phyloP scores from a whole-genome alignment of 148 eudicot species.

The Persicaria tinctoria region DNA sequence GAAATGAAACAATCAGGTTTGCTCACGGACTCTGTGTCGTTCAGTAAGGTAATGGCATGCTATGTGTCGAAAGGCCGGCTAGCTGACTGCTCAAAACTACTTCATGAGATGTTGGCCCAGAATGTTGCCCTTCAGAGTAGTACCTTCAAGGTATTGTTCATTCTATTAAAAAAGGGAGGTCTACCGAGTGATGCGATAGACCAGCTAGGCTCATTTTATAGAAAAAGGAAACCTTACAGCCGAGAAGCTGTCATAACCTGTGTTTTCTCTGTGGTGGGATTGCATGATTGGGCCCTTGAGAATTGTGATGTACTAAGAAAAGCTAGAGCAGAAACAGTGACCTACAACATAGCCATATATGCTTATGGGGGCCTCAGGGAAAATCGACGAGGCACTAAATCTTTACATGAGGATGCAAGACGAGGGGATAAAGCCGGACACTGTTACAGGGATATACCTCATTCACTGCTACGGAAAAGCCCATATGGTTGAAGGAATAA shows the following conservation, averaged over 20 bases:
- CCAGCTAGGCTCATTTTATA: slow-evolving; percentile 50
- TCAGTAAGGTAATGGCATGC: slow-evolving; percentile 70
- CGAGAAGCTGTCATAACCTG: slow-evolving; percentile 55
- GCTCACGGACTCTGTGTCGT: slow-evolving; percentile 41
- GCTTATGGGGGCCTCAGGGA: slow-evolving; percentile 49
- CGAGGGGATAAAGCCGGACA: slow-evolving; percentile 50
- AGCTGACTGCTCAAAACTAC: slow-evolving; percentile 44
- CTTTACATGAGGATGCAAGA: slow-evolving; percentile 79
- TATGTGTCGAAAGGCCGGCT: slow-evolving; percentile 59
- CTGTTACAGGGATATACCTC: slow-evolving; percentile 56
- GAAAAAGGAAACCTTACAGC: slow-evolving; percentile 45
- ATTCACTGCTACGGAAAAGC: slow-evolving; percentile 71
- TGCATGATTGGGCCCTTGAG: slow-evolving; percentile 48
- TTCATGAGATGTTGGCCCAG: slow-evolving; percentile 46
- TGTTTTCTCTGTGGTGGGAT: slow-evolving; percentile 52
- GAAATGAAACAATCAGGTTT: slow-evolving; percentile 68
- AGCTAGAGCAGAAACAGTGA: slow-evolving; percentile 29
- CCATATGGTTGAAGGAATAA: slow-evolving; percentile 76
- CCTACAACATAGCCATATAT: slow-evolving; percentile 60
- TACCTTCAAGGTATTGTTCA: slow-evolving; percentile 65
- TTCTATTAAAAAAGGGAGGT: slow-evolving; percentile 59
- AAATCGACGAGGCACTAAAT: slow-evolving; percentile 57
- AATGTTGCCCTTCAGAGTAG: slow-evolving; percentile 41
- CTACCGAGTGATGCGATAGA: slow-evolving; percentile 45
- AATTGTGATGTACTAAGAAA: slow-evolving; percentile 33